Conservation (phyloP, 352 stramenopile species). For the Globisporangium cystogenes region DNA sequence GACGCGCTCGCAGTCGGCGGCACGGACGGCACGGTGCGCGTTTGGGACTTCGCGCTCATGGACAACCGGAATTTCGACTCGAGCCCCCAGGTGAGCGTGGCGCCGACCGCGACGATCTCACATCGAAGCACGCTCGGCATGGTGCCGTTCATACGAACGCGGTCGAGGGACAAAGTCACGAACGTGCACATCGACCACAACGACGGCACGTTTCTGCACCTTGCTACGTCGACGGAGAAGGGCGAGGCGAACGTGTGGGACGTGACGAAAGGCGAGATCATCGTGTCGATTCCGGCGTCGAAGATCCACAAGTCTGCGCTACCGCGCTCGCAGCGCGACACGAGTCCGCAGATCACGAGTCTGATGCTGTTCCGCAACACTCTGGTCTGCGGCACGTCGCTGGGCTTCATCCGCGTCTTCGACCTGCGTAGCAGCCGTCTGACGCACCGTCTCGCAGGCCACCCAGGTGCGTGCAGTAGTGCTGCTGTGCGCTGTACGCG, state of each 20-base stretch:
- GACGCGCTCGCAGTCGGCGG: conserved; percentile 76
- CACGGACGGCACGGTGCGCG: conserved; percentile 67
- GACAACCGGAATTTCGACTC: conserved; percentile 44
- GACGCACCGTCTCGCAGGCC: conserved; percentile 75
- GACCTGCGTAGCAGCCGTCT: conserved; percentile 74
- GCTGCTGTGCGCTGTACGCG: neutral
- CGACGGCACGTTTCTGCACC: conserved; percentile 70
- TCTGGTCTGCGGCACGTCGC: conserved; percentile 82
- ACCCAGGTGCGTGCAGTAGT: conserved; percentile 65
- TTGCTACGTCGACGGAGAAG: conserved; percentile 83
- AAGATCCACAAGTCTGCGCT: conserved; percentile 85
- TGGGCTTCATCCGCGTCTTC: conserved; percentile 83
- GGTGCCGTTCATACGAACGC: conserved; percentile 78
- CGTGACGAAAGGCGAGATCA: conserved; percentile 78
- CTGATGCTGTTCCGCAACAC: conserved; percentile 87
- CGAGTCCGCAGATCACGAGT: conserved; percentile 76
- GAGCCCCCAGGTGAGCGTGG: conserved; percentile 38
- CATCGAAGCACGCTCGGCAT: conserved; percentile 76
- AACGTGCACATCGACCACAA: conserved; percentile 80
- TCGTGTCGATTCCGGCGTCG: conserved; percentile 66
- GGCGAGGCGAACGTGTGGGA: conserved; percentile 87
- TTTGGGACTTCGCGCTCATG: conserved; percentile 75
- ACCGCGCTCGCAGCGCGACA: conserved; percentile 53
- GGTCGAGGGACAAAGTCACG: conserved; percentile 71
- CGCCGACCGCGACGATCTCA: conserved; percentile 65